Conservation (phyloP, 257 asterid genomes). For the Agastache rugosa region DNA sequence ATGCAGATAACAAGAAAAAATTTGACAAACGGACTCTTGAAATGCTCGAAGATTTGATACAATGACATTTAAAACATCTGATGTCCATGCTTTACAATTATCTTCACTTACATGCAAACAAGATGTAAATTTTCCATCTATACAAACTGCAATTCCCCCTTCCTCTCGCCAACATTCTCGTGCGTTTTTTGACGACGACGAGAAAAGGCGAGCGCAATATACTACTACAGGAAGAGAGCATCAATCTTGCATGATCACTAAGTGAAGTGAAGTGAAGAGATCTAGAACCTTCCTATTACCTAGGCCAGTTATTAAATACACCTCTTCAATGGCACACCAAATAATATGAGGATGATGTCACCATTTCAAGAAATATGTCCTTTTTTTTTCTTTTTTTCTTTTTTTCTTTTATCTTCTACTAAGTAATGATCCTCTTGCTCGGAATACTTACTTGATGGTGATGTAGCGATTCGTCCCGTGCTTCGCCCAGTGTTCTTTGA, state of each 20-base stretch:
- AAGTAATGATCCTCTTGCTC: background rate
- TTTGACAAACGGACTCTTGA: background rate
- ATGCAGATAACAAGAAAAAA: background rate
- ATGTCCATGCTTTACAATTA: constrained; percentile 1
- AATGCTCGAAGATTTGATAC: constrained; percentile 18
- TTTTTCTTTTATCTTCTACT: background rate
- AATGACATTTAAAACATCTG: background rate
- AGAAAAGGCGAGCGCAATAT: background rate
- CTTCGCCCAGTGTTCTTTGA: constrained; percentile 94
- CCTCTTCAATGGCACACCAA: constrained; percentile 2
- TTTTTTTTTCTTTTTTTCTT: background rate
- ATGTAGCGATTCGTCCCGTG: constrained; percentile 98
- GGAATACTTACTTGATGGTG: constrained; percentile 69
- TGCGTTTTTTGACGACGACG: background rate
- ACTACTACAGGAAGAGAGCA: background rate
- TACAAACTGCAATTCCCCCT: constrained; percentile 1
- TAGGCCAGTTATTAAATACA: constrained; percentile 14
- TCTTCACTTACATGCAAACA: constrained; percentile 32
- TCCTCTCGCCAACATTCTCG: constrained; percentile 1
- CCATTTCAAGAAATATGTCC: background rate
- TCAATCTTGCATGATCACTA: constrained; percentile 27
- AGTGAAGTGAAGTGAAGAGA: background rate
- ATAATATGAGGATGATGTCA: background rate
- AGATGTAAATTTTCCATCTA: constrained; percentile 26
- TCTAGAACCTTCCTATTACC: constrained; percentile 10